Base-by-base conservation (phyloP, 1,284 basidiomycete genomes). In the Marasmius sp. region DNA sequence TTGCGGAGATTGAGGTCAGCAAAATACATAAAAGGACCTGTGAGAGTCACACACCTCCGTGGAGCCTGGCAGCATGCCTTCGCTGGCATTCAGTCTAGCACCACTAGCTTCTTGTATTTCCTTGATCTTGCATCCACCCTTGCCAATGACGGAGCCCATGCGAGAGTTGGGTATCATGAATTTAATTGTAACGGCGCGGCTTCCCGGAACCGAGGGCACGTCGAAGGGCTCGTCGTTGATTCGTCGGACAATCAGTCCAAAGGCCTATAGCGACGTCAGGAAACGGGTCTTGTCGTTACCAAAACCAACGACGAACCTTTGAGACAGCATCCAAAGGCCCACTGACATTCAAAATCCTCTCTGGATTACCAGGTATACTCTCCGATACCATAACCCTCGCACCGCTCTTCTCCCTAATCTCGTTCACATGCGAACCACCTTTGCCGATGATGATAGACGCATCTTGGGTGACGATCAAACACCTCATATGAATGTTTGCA, bases 181-280 rank as follows among this genome's bases (percentile, higher is more conserved):
- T 77, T 98, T 97, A 82, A 99, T 98, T 33, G 97, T 99, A 60
- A 98, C 97, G 27, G 97, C 96, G 62, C 97, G 88, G 70, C 95
- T 97, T 60, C 97, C 97, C 49, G 97, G 97, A 6, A 99, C 92
- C 34, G 97, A 99, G 10, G 97, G 93, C 59, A 94, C 91, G 72
- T 98, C 97, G 74, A 97, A 98, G 0, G 97, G 97, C 75, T 99
- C 97, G 74, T 99, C 97, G 74, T 99, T 99, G 79, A 99, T 98
- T 68, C 97, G 88, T 64, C 97, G 92, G 14, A 99, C 97, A 68
- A 99, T 97, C 62, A 99, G 87, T 63, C 97, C 97, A 75, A 99
- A 99, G 5, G 97, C 97, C 96, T 98, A 39, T 57, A 47, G 55
- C 63, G 57, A 58, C 56, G 61, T 27, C 63, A 51, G 58, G 47